phyloP scores from a whole-genome alignment of 2,329 filamentous ascomycete species.

The Fusarium bactridioides region DNA sequence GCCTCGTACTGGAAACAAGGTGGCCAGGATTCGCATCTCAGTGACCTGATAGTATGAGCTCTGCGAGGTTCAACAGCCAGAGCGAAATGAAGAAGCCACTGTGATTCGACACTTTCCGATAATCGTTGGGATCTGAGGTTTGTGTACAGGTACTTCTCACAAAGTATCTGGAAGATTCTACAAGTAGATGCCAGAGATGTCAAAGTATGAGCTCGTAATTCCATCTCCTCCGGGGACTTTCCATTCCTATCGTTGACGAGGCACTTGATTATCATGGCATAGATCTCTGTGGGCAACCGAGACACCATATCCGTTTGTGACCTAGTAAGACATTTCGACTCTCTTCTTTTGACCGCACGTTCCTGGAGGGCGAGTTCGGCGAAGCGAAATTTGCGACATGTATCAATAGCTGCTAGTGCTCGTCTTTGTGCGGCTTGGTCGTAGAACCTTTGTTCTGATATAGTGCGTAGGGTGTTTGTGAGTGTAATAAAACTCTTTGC shows the following conservation, averaged over 20 bases:
- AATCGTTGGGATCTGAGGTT: background rate
- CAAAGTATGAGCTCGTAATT: background rate
- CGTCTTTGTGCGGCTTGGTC: slow-evolving; percentile 4
- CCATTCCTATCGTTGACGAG: background rate
- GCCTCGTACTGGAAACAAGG: accelerated
- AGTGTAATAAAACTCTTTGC: background rate
- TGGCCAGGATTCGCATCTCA: background rate
- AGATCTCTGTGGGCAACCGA: background rate
- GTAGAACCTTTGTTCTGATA: background rate
- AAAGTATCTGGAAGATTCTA: background rate
- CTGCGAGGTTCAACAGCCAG: slow-evolving; percentile 14
- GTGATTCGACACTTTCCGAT: background rate
- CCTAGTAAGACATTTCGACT: background rate
- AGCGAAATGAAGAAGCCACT: slow-evolving; percentile 1
- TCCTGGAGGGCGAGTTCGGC: background rate
- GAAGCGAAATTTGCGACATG: background rate
- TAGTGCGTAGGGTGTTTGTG: background rate
- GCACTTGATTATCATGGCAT: background rate
- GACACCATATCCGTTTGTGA: background rate
- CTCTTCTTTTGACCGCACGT: background rate
- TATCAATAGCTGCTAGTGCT: background rate
- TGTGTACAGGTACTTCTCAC: background rate
- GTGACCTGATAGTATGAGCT: background rate
- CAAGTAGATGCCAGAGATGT: background rate
- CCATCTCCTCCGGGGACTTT: background rate